These are phyloP conservation scores for Barnettozyma vustinii DNA, from an alignment of 805 yeast genomes.

Conservation along the genomic window DNA sequence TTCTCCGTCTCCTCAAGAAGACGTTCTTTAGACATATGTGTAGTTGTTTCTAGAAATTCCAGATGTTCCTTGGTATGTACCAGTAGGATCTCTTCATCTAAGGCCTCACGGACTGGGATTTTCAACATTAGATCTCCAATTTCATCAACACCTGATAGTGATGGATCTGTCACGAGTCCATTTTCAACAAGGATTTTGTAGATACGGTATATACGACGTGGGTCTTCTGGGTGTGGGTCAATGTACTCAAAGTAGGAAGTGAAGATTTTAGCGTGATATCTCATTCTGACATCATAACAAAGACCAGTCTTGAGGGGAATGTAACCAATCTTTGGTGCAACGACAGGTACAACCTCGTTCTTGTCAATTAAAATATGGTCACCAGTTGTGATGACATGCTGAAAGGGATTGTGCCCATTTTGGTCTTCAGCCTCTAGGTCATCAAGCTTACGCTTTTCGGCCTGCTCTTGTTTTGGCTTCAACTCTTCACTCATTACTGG, in stretches of 20 bases:
- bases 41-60: conserved; percentile 68
- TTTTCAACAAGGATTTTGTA: conserved; percentile 92
- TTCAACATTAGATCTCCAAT: conserved; percentile 85
- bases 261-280: conserved; percentile 93
- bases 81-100: conserved; percentile 73
- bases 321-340: conserved; percentile 64
- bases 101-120: conserved; percentile 87
- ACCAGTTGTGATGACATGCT: neutral
- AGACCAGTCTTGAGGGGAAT: conserved; percentile 83
- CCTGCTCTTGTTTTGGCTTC: conserved; percentile 6
- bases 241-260: conserved; percentile 90
- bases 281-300: conserved; percentile 94
- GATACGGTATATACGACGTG: conserved; percentile 89
- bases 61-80: conserved; percentile 85
- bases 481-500: neutral
- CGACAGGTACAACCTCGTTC: conserved; percentile 48
- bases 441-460: conserved; percentile 22
- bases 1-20: conserved; percentile 77
- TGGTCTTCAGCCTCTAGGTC: conserved; percentile 16
- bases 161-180: conserved; percentile 79
- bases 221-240: conserved; percentile 99
- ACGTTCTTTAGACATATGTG: conserved; percentile 69
- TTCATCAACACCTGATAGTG: conserved; percentile 58
- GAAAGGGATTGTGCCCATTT: neutral
- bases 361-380: conserved; percentile 18